Base-by-base conservation (phyloP, 306 rosid genomes). In the Cicer yamashitae region DNA sequence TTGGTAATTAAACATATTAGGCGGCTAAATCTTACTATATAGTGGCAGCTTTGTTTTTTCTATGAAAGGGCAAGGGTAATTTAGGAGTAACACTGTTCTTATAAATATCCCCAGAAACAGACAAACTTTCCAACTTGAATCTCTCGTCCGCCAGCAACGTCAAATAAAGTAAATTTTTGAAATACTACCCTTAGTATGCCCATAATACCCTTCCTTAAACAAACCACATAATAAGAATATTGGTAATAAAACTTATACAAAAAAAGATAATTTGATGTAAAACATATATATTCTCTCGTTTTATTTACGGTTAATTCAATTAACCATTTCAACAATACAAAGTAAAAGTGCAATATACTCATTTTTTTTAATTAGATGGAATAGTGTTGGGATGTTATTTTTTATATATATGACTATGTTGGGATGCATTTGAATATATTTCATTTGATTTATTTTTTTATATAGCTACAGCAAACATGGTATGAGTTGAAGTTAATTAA, bases 91-190 rank as follows among this genome's bases (percentile, higher is more conserved):
- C 8, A 2, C 1, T 68, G 14, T 68, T 66, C 12, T 1, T 18
- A 6, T 58, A 86, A 87, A 86, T 86, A 82, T 89, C 84, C 52
- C 5, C 82, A 67, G 70, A 84, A 81, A 66, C 85, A 57, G 88
- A 83, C 93, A 89, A 88, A 82, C 5, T 30, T 75, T 73, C 83
- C 81, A 59, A 76, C 82, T 20, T 14, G 83, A 85, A 81, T 74
- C 82, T 59, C 84, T 76, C 72, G 82, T 81, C 88, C 81, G 41
- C 82, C 73, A 59, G 71, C 84, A 30, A 76, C 54, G 10, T 80
- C 47, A 70, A 67, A 77, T 72, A 73, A 50, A 72, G 77, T 54
- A 38, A 61, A 48, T 75, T 82, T 74, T 71, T 50, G 34, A 59
- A 68, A 58, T 12, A 53, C 46, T 4, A 68, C 13, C 34, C 18